Conservation (phyloP, 2,329 filamentous ascomycete genomes). For the Bipolaris gigantea region DNA sequence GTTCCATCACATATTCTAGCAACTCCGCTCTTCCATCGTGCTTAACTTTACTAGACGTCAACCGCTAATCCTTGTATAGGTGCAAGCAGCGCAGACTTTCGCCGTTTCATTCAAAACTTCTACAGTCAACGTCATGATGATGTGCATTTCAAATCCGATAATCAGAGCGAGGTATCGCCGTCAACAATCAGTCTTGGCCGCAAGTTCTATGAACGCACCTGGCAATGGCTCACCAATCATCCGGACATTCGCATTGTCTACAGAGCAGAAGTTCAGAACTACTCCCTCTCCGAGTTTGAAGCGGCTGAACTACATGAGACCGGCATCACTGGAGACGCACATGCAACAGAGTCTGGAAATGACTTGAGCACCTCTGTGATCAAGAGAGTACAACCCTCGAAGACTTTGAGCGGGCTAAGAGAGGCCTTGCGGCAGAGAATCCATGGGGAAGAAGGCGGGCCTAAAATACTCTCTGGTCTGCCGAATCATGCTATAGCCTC, state of each 20-base stretch:
- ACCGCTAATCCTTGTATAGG: conserved; percentile 30
- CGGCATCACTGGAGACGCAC: conserved; percentile 3
- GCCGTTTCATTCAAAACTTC: conserved; percentile 43
- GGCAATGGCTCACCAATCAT: conserved; percentile 60
- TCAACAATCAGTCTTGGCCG: conserved; percentile 24
- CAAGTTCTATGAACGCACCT: conserved; percentile 56
- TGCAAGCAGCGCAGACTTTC: conserved; percentile 47
- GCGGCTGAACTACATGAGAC: conserved; percentile 28
- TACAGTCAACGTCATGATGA: conserved; percentile 31
- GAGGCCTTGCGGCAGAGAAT: conserved; percentile 27
- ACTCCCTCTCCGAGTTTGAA: conserved; percentile 39
- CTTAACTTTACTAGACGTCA: conserved; percentile 4
- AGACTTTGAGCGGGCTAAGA: conserved; percentile 18
- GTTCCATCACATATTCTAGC: neutral
- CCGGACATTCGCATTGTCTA: conserved; percentile 59
- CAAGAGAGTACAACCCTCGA: conserved; percentile 12
- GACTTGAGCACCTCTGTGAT: neutral
- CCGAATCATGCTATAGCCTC: neutral
- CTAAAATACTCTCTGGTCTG: neutral
- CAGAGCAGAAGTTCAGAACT: conserved; percentile 41
- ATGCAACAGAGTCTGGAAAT: neutral
- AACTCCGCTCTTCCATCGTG: neutral
- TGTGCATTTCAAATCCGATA: neutral
- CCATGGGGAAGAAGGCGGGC: conserved; percentile 7
- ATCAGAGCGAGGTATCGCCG: neutral